These are phyloP conservation scores for Yamadazyma buinensis DNA, from an alignment of 1,139 yeast genomes.

Conservation along the genomic window DNA sequence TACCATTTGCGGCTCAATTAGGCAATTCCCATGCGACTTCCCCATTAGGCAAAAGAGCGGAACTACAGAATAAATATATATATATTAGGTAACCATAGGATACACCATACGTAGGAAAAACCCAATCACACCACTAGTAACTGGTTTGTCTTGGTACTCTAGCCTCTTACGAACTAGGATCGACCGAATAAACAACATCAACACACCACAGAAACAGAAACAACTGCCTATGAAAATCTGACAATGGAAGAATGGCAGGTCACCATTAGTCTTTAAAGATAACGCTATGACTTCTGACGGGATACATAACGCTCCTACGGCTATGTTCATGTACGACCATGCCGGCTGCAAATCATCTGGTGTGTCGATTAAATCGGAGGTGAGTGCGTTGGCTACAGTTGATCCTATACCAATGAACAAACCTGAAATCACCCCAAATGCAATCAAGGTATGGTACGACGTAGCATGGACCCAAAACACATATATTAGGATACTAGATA, in stretches of 20 bases:
- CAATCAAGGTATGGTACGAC: slow-evolving; percentile 46
- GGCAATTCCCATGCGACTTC: neutral
- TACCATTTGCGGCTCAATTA: neutral
- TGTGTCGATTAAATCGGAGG: slow-evolving; percentile 50
- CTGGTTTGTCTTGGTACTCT: neutral
- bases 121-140: neutral
- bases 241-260: slow-evolving; percentile 51
- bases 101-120: neutral
- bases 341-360: slow-evolving; percentile 51
- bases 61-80: no score
- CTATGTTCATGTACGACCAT: slow-evolving; percentile 55
- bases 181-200: slow-evolving; percentile 31
- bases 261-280: slow-evolving; percentile 24
- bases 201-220: slow-evolving; percentile 28
- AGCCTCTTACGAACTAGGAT: slow-evolving; percentile 20
- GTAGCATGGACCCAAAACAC: slow-evolving; percentile 56
- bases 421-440: slow-evolving; percentile 53
- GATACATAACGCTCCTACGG: slow-evolving; percentile 41
- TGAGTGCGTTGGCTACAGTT: slow-evolving; percentile 56
- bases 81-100: neutral
- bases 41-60: neutral
- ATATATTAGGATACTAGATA: slow-evolving; percentile 34
- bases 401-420: slow-evolving; percentile 59
- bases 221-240: slow-evolving; percentile 58
- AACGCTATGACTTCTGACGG: slow-evolving; percentile 51